phyloP scores from a whole-genome alignment of 2,329 filamentous ascomycete genomes.

The Nemania bipapillata region DNA sequence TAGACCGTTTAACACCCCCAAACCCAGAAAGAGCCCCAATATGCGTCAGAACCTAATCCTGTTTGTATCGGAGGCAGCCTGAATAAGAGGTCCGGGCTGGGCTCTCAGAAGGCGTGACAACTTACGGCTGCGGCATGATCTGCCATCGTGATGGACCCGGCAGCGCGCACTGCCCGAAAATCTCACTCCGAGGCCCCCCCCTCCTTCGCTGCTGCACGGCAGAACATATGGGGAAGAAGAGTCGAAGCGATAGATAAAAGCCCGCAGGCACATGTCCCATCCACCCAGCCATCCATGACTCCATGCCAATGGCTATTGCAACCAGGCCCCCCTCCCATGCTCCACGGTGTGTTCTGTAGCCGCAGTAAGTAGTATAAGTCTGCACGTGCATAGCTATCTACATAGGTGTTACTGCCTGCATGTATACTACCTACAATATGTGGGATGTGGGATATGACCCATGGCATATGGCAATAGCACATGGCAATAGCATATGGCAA shows the following conservation, averaged over 20 bases:
- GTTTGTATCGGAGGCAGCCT: conserved; percentile 11
- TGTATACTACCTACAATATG: not conserved
- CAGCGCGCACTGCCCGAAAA: conserved; percentile 3
- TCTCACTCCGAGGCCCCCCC: not conserved
- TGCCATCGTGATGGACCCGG: not conserved
- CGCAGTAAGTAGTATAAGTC: too few species aligned
- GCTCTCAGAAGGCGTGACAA: not conserved
- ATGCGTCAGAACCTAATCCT: not conserved
- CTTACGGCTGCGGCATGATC: not conserved
- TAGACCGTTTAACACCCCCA: not conserved
- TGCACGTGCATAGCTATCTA: too few species aligned
- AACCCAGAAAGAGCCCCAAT: not conserved
- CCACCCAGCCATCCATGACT: too few species aligned
- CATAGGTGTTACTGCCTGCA: too few species aligned
- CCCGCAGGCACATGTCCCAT: not conserved
- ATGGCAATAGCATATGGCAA: too few species aligned
- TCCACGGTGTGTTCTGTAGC: not conserved
- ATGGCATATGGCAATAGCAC: too few species aligned
- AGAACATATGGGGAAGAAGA: not conserved
- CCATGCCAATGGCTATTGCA: not conserved
- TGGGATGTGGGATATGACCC: not conserved
- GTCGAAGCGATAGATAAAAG: not conserved
- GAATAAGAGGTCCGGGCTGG: conserved; percentile 23
- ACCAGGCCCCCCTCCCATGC: not conserved
- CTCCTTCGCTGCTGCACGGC: too few species aligned